These are phyloP conservation scores for Septoria petroselini DNA, from an alignment of 2,329 filamentous ascomycete species.

Conservation along the genomic window DNA sequence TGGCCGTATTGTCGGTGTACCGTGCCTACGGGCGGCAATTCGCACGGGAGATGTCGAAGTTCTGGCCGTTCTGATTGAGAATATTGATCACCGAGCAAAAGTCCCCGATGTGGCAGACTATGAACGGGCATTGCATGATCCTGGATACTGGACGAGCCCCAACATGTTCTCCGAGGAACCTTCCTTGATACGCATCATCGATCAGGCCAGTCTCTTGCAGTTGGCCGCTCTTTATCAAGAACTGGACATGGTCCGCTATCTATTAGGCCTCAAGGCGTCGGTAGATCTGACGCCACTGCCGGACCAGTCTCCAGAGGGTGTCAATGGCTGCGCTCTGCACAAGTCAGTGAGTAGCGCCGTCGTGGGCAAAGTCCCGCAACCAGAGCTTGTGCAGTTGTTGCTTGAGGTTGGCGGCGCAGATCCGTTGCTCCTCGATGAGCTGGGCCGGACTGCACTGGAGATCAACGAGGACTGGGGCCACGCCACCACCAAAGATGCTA, in stretches of 20 bases:
- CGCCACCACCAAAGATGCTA: conserved; percentile 7
- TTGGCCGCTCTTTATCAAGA: conserved; percentile 16
- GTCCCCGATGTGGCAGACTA: conserved; percentile 16
- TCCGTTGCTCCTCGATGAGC: conserved; percentile 14
- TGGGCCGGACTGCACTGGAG: conserved; percentile 15
- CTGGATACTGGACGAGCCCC: conserved; percentile 12
- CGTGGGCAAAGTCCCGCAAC: conserved; percentile 9
- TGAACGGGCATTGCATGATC: conserved; percentile 13
- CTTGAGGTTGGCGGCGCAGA: conserved; percentile 15
- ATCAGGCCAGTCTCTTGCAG: conserved; percentile 17
- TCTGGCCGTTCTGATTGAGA: conserved; percentile 10
- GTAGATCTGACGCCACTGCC: conserved; percentile 10
- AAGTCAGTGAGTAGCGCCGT: conserved; percentile 15
- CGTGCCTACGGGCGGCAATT: conserved; percentile 16
- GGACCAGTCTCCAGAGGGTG: conserved; percentile 10
- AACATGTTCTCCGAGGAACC: conserved; percentile 18
- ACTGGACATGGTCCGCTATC: conserved; percentile 13
- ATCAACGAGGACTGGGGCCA: conserved; percentile 17
- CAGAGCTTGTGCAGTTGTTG: conserved; percentile 14
- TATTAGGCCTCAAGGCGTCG: conserved; percentile 10
- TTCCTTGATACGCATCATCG: conserved; percentile 15
- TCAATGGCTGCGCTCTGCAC: conserved; percentile 16
- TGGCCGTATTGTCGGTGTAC: conserved; percentile 9
- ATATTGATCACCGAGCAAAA: conserved; percentile 15
- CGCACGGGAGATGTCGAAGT: conserved; percentile 14